Evolutionary conservation across 2,329 filamentous ascomycete species (phyloP), one percentile per base, ranked within the genome.

Genomic region (Cladorrhinum sp.): DNA sequence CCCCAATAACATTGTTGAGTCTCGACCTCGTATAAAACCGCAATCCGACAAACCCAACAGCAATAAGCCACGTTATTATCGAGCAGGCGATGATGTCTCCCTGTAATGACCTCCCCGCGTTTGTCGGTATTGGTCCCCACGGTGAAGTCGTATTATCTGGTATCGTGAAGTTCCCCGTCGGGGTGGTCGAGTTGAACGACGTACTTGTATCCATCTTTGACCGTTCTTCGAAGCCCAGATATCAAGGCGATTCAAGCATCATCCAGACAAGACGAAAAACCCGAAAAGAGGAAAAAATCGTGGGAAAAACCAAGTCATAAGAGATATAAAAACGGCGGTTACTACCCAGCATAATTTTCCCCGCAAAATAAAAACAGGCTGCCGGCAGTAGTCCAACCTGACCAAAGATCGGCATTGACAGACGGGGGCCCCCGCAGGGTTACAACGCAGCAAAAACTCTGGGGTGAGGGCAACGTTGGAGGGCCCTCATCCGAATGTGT

Each of bases 11-110:
- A 60, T 71, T 72, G 38, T 74, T 73, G 51, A 77, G 59, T 6
- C 68, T 62, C 4, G 69, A 66, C 54, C 75, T 65, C 8, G 76
- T 77, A 61, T 75, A 77, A 53, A 78, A 71, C 7, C 76, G 74
- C n/a, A 75, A 57, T 2, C 62, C 63, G n/a, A 76, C 72, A 49
- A 77, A 71, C 0, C 67, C 38, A 10, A 70, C 69, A 2, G 72
- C 69, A 18, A 77, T 66, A 10, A 70, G n/a, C 60, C 67, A 66
- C 7, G 68, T 70, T 24, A 72, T 49, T 8, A 69, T 41, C 3
- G 69, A 55, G 58, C 68, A 70, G 3, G 61, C 70, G 22, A 69
- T 66, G 32, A 72, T 67, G 53, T 68, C 66, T 3, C 63, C 54
- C 36, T 71, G 68, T 0, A 67, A 63, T 0, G 66, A 64, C 22